Evolutionary conservation across 2,329 filamentous ascomycete genomes (phyloP).

Genomic region (Penicillium sp.): DNA sequence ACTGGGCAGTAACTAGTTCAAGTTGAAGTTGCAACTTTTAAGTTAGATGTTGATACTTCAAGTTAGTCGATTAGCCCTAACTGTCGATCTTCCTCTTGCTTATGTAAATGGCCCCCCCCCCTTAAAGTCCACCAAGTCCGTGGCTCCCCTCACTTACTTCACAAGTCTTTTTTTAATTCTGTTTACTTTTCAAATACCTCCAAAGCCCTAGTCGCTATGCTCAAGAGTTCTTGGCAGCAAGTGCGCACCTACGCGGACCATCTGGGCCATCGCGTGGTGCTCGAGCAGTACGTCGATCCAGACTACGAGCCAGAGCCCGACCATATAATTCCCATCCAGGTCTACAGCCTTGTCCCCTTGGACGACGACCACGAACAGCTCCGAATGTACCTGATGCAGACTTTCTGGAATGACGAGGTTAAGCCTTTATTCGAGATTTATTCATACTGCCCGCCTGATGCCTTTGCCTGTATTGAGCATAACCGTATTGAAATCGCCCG

Average conservation of each 20-base stretch:
- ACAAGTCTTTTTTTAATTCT: background rate
- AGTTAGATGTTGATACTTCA: too few species aligned
- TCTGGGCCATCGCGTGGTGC: constrained; percentile 17
- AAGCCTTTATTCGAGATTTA: constrained; percentile 22
- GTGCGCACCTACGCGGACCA: constrained; percentile 18
- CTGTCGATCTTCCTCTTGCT: background rate
- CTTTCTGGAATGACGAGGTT: constrained; percentile 8
- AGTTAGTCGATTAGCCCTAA: too few species aligned
- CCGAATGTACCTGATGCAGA: constrained; percentile 15
- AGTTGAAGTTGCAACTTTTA: too few species aligned
- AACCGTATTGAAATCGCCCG: too few species aligned
- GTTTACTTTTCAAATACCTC: background rate
- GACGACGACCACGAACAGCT: constrained; percentile 8
- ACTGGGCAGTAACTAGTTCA: too few species aligned
- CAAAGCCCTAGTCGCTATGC: background rate
- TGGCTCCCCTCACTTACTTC: background rate
- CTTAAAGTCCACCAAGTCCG: too few species aligned
- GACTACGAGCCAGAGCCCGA: constrained; percentile 1
- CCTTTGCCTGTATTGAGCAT: constrained; percentile 20
- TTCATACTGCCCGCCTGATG: constrained; percentile 18
- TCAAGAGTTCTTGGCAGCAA: constrained; percentile 12
- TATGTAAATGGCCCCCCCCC: background rate
- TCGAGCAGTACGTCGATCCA: constrained; percentile 14
- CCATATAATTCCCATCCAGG: background rate
- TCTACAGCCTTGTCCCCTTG: background rate